Percentiles rank a stretch among this genome's conserved stretches.
These are phyloP conservation scores for Eruca vesicaria DNA, from an alignment of 441 rosid genomes.

Conservation along the genomic window DNA sequence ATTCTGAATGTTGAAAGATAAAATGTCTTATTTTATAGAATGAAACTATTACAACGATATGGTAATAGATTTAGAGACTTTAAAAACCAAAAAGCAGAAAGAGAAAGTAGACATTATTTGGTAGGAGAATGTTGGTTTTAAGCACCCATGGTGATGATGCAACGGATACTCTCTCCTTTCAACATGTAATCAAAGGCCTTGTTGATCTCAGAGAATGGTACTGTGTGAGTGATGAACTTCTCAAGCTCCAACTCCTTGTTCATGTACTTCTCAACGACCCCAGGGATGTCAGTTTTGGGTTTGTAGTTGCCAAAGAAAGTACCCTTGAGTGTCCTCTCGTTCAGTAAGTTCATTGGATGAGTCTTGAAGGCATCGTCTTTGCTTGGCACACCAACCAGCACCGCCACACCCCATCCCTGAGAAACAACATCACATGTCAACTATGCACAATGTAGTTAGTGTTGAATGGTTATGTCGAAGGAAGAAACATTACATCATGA, in stretches of 20 bases:
- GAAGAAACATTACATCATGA: slow-evolving; percentile 59
- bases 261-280: slow-evolving; percentile 79
- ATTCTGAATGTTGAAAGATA: slow-evolving; percentile 44
- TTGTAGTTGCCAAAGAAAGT: slow-evolving; percentile 93
- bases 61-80: neutral
- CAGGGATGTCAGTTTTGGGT: slow-evolving; percentile 74
- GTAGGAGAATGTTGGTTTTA: slow-evolving; percentile 20
- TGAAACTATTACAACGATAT: slow-evolving; percentile 8
- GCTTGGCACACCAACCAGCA: slow-evolving; percentile 82
- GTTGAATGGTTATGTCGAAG: neutral
- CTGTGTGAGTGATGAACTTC: slow-evolving; percentile 67
- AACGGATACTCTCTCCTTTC: slow-evolving; percentile 61
- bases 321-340: slow-evolving; percentile 85
- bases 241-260: slow-evolving; percentile 79
- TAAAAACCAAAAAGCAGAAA: neutral
- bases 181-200: slow-evolving; percentile 77
- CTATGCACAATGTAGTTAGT: neutral
- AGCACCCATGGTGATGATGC: slow-evolving; percentile 65
- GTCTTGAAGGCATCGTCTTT: slow-evolving; percentile 82
- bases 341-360: slow-evolving; percentile 62
- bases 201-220: slow-evolving; percentile 72
- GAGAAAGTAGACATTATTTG: neutral
- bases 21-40: neutral
- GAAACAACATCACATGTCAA: neutral
- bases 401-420: slow-evolving; percentile 99